Evolutionary conservation across 371 early-diverging fungal species (phyloP).

Genomic region (Saksenaea vasiformis): DNA sequence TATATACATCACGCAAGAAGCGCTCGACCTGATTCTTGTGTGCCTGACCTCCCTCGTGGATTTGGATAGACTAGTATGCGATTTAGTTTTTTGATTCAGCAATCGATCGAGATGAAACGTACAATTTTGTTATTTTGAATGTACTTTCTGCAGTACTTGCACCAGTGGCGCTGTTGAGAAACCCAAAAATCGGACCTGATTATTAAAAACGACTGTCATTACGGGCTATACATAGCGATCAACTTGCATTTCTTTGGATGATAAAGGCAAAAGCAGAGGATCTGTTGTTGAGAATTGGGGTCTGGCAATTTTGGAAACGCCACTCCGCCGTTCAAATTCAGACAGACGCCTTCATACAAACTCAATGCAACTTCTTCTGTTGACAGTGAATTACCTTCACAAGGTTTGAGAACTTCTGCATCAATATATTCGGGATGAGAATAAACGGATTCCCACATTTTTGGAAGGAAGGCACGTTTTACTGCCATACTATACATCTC

Average conservation of each 20-base stretch:
- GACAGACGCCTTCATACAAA: too few relatives aligned
- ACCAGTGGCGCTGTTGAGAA: slow-evolving; percentile 70
- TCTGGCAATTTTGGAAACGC: too few relatives aligned
- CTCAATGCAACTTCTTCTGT: too few relatives aligned
- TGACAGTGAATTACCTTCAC: too few relatives aligned
- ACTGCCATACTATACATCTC: too few relatives aligned
- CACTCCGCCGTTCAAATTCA: too few relatives aligned
- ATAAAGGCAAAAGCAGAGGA: too few relatives aligned
- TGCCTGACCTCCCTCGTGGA: slow-evolving; percentile 66
- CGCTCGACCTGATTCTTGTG: slow-evolving; percentile 74
- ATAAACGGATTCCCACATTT: too few relatives aligned
- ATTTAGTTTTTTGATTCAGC: background rate
- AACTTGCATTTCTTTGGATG: background rate
- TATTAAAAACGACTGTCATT: background rate
- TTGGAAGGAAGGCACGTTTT: too few relatives aligned
- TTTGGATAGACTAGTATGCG: slow-evolving; percentile 56
- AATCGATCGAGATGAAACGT: slow-evolving; percentile 23
- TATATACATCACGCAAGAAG: slow-evolving; percentile 67
- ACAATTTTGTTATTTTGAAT: slow-evolving; percentile 76
- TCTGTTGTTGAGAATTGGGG: too few relatives aligned
- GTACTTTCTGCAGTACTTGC: slow-evolving; percentile 77
- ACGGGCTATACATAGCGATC: background rate
- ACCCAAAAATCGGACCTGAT: slow-evolving; percentile 79
- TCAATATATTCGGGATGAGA: too few relatives aligned
- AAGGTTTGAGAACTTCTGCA: too few relatives aligned